Evolutionary conservation across 2,329 filamentous ascomycete genomes (phyloP).

Genomic region (Pestalotiopsis sp.): DNA sequence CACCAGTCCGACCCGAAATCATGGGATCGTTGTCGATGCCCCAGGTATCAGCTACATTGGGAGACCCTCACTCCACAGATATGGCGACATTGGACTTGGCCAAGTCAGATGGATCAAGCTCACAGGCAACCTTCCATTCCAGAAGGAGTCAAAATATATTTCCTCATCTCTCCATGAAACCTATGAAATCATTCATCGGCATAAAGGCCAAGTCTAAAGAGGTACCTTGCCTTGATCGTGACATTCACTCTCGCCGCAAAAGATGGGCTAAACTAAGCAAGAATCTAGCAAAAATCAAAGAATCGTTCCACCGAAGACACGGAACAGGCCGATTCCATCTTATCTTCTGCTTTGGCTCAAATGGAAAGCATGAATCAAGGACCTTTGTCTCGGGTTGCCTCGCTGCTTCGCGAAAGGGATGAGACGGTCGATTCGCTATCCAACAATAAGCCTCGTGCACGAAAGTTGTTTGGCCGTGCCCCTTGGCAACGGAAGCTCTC

Average conservation of each 20-base stretch:
- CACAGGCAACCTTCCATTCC: too few species aligned
- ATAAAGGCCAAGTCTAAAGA: background rate
- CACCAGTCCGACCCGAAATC: background rate
- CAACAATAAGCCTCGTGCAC: slow-evolving; percentile 27
- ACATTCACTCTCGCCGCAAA: background rate
- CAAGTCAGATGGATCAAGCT: background rate
- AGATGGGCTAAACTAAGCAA: background rate
- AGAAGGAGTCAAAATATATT: background rate
- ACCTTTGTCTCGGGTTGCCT: slow-evolving; percentile 12
- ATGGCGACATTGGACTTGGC: background rate
- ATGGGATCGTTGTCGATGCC: background rate
- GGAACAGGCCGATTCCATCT: slow-evolving; percentile 14
- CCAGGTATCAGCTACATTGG: background rate
- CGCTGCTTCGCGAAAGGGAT: slow-evolving; percentile 37
- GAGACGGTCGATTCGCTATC: slow-evolving; percentile 25
- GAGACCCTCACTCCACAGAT: background rate
- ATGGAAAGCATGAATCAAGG: slow-evolving; percentile 1
- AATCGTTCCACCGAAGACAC: slow-evolving; percentile 6
- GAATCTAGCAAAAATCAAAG: slow-evolving; percentile 9
- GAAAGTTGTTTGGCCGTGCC: slow-evolving; percentile 42
- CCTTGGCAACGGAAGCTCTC: slow-evolving; percentile 45
- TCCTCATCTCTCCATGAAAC: background rate
- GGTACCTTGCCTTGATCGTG: background rate
- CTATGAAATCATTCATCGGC: slow-evolving; percentile 11
- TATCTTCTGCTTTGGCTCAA: slow-evolving; percentile 13